Percentiles rank a stretch among this genome's conserved stretches.
Evolutionary conservation across 2,329 filamentous ascomycete species (phyloP).

Genomic region (Gyromitra esculenta): DNA sequence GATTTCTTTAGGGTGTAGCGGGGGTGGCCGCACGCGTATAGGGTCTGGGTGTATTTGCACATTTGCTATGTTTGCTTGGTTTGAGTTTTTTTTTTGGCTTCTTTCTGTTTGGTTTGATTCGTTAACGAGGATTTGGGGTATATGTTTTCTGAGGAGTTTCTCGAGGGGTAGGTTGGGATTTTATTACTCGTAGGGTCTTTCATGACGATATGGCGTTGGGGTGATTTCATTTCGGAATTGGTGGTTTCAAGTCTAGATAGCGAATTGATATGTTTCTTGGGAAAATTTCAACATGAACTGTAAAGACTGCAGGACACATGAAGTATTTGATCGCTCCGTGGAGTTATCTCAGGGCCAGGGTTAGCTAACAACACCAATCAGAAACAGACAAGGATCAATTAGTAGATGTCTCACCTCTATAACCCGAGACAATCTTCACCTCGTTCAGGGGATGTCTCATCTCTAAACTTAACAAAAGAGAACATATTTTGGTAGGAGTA

Average conservation of each 20-base stretch:
- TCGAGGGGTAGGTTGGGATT: neutral
- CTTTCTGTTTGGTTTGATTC: neutral
- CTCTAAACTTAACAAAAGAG: too few relatives aligned
- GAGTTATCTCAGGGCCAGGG: neutral
- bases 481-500: too few relatives aligned
- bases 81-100: neutral
- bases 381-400: conserved; percentile 4
- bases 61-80: neutral
- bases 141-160: too few relatives aligned
- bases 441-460: too few relatives aligned
- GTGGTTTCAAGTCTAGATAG: too few relatives aligned
- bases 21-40: conserved; percentile 6
- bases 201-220: too few relatives aligned
- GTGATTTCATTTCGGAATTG: too few relatives aligned
- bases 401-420: conserved; percentile 1
- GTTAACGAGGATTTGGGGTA: too few relatives aligned
- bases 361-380: neutral
- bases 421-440: too few relatives aligned
- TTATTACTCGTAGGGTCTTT: neutral
- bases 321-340: neutral
- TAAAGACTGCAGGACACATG: neutral
- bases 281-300: neutral
- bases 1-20: conserved; percentile 8
- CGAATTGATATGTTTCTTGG: too few relatives aligned
- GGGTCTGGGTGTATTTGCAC: conserved; percentile 20